A percentile compares a stretch with the other conserved stretches of the same genome.
phyloP scores from a whole-genome alignment of 2,329 filamentous ascomycete genomes.

The Xylariaceae sp. region DNA sequence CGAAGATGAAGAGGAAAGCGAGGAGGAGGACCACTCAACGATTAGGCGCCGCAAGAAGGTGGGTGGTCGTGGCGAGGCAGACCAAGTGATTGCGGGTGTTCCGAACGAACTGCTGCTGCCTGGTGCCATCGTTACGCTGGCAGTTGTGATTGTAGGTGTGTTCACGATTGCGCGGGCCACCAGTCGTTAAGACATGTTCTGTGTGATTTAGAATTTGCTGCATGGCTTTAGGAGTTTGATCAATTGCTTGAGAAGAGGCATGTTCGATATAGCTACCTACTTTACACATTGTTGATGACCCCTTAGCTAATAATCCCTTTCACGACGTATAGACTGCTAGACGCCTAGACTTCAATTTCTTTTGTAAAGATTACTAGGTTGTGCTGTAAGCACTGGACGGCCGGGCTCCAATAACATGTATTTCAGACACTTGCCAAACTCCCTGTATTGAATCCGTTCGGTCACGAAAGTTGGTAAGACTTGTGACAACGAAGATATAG shows the following conservation, averaged over 20 bases:
- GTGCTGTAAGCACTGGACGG: too few species aligned
- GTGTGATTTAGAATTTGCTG: slow-evolving; percentile 1
- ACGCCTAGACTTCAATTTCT: background rate
- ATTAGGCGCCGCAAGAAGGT: slow-evolving; percentile 47
- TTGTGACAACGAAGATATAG: too few species aligned
- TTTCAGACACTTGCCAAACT: too few species aligned
- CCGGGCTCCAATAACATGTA: too few species aligned
- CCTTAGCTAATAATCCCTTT: slow-evolving; percentile 13
- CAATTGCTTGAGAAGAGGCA: background rate
- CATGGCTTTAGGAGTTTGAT: slow-evolving; percentile 14
- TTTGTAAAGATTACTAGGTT: too few species aligned
- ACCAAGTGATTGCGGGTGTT: slow-evolving; percentile 84
- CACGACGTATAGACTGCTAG: background rate
- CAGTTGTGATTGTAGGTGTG: slow-evolving; percentile 88
- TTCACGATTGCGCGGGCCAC: slow-evolving; percentile 77
- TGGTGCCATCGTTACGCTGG: slow-evolving; percentile 91
- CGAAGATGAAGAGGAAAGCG: slow-evolving; percentile 56
- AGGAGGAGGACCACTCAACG: slow-evolving; percentile 48
- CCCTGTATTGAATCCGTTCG: too few species aligned
- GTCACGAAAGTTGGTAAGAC: too few species aligned
- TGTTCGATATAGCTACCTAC: background rate
- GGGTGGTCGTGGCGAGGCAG: slow-evolving; percentile 48
- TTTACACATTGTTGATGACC: slow-evolving; percentile 8
- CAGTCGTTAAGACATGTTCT: slow-evolving; percentile 38
- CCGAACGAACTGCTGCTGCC: slow-evolving; percentile 92